Conservation (phyloP, 2,329 filamentous ascomycete species). For the Aspergillus uvarum region DNA sequence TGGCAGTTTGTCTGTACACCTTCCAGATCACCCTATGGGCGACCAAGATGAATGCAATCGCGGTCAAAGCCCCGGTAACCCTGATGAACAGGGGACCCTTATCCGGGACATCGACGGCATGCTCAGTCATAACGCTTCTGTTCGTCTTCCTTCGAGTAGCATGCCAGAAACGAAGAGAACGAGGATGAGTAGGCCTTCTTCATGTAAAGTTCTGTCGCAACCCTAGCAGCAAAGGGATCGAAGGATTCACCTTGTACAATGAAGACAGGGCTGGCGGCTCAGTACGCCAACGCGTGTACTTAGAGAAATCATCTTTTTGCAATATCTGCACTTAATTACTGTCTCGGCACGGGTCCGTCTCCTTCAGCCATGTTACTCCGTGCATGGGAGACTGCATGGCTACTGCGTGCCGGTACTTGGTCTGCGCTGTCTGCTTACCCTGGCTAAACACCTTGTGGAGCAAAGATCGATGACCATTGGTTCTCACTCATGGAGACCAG, state of each 20-base stretch:
- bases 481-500: too few relatives aligned
- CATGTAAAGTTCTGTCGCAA: neutral
- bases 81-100: conserved; percentile 4
- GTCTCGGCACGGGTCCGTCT: neutral
- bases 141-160: neutral
- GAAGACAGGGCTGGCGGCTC: neutral
- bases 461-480: too few relatives aligned
- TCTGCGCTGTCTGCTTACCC: too few relatives aligned
- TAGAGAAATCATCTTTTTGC: neutral
- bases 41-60: conserved; percentile 3
- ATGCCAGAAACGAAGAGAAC: neutral
- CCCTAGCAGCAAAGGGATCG: neutral
- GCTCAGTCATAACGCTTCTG: neutral
- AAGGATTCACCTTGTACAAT: neutral
- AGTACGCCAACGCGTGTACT: too few relatives aligned
- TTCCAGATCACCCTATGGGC: neutral
- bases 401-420: too few relatives aligned
- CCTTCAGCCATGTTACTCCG: too few relatives aligned
- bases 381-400: too few relatives aligned
- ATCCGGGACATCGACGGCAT: neutral
- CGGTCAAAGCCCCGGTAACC: conserved; percentile 1
- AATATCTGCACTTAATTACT: neutral
- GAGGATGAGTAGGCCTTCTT: neutral
- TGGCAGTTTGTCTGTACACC: neutral
- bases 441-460: too few relatives aligned